Base-by-base conservation (phyloP, 371 early-diverging fungal genomes). In the Syncephalastrum sp. region DNA sequence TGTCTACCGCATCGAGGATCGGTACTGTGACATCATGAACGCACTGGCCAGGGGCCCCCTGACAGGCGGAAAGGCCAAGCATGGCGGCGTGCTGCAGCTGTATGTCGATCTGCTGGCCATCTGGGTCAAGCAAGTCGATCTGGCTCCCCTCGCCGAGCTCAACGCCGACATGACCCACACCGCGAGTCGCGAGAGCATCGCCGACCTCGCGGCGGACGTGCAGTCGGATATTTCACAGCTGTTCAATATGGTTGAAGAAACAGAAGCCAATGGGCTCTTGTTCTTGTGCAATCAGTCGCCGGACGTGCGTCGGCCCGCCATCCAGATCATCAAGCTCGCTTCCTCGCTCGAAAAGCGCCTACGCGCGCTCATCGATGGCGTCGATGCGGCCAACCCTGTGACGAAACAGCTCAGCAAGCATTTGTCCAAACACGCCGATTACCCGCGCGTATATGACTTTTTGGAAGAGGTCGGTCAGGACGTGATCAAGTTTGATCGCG, bases 261-360 rank as follows among this genome's bases (percentile, higher is more conserved):
- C 87, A 6, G 93, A 94, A 69, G 84, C 84, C 4, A 81, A 82
- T 33, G 94, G 92, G 0, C 59, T 94, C 21, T 59, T 91, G 15
- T 90, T 86, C 55, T 69, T 94, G 24, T 90, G 89, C 52, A 83
- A 81, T 49, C 80, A 79, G 15, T 81, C 80, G 0, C 69, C 84
- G 10, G 56, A 64, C 0, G 77, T 86, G 24, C 87, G 94, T 21
- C 67, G 72, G 15, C 76, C 69, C 14, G 86, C 86, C 13, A 69
- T 85, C 8, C 69, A 77, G 21, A 82, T 90, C 19, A 65, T 93
- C 27, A 69, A 79, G 38, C 51, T 85, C 16, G 84, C 85, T 1
- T 78, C 82, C 8, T 56, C 77, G 12, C 64, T 91, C 21, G 83
- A 87, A 16, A 57, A 58, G 7, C 60, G 68, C 29, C 47, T 84